Conservation (phyloP, 331 rosid species). For the Pyracantha coccinea region DNA sequence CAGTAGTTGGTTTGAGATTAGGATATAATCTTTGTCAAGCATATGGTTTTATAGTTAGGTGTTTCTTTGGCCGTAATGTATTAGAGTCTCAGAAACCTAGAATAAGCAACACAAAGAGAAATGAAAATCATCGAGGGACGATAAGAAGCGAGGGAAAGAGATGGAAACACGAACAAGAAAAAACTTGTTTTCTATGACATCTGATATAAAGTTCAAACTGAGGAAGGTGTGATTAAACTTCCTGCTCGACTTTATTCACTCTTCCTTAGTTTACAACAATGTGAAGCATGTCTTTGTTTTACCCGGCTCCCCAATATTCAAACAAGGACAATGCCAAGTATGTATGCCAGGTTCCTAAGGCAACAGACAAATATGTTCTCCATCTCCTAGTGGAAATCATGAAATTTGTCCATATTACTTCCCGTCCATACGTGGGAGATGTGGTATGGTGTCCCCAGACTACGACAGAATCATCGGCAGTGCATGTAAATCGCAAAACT, state of each 20-base stretch:
- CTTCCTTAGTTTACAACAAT: neutral
- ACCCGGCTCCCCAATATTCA: neutral
- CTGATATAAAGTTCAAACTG: neutral
- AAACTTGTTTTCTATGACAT: neutral
- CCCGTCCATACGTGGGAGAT: neutral
- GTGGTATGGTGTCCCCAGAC: neutral
- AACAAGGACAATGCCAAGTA: neutral
- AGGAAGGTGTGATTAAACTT: neutral
- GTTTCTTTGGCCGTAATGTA: neutral
- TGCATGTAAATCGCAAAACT: neutral
- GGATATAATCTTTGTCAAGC: neutral
- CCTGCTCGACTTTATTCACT: neutral
- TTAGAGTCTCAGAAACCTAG: constrained; percentile 2
- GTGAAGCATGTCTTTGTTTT: neutral
- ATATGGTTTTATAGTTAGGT: neutral
- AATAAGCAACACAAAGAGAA: neutral
- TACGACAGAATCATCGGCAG: neutral
- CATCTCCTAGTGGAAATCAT: neutral
- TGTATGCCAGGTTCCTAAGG: neutral
- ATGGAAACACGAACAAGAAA: neutral
- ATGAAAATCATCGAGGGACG: neutral
- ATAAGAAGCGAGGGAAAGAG: neutral
- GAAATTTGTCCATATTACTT: neutral
- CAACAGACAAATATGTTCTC: neutral
- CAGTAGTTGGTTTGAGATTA: constrained; percentile 3